Base-by-base conservation (phyloP, 345 rosid species). In the Camelina neglecta region DNA sequence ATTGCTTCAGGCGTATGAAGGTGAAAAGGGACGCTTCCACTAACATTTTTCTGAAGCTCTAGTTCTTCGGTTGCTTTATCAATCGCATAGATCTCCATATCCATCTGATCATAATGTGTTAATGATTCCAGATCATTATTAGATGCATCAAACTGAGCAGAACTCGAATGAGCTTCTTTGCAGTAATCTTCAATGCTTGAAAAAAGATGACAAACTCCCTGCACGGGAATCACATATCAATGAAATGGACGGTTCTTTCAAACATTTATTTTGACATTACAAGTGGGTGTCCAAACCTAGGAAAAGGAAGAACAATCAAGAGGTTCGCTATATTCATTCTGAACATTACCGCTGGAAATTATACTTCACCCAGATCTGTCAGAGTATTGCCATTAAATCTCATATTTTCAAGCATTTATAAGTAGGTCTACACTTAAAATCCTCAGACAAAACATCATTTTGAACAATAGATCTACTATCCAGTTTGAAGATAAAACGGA, bases 121-220 rank as follows among this genome's bases (percentile, higher is more conserved):
- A 69, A 63, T 69, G 86, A 77, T 76, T 82, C 92, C 79, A 83
- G 51, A 45, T 88, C 85, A 75, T 76, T 79, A 75, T 69, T 75
- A 64, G 93, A 83, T 68, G 79, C 87, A 59, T 85, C 93, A 71
- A 83, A 72, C 78, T 53, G 85, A 65, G 75, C 83, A 78, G 86
- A 79, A 72, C 83, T 82, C 49, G 95, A 84, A 72, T 86, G 81
- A n/a, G 82, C 85, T 75, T 92, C 93, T 75, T 85, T 90, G 73
- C 92, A 75, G 76, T 95, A 95, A 51, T 60, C 75, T 74, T 86
- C 89, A 69, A 92, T 83, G 78, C 84, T 87, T 65, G 89, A 83
- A 81, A 90, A 83, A 74, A 95, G 96, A 82, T 92, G 96, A 81
- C 98, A 95, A 36, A 84, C 86, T 64, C 89, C 96, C 97, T 95